phyloP scores from a whole-genome alignment of 495 filamentous ascomycete species.

The Tetracladium setigerum region DNA sequence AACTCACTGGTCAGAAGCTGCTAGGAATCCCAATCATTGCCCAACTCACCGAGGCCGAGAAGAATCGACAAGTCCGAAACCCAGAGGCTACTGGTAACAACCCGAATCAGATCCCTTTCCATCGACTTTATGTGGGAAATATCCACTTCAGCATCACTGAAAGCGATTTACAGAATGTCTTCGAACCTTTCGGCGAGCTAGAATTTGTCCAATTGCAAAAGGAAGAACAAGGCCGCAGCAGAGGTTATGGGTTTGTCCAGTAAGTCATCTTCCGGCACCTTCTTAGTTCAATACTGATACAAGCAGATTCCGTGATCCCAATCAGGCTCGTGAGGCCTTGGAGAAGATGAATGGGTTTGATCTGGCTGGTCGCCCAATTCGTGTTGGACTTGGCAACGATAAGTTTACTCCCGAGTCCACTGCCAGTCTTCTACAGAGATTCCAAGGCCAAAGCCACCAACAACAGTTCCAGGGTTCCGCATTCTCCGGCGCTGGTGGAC shows the following conservation, averaged over 20 bases:
- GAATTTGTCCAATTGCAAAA: slow-evolving; percentile 97
- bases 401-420: slow-evolving; percentile 99
- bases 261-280: slow-evolving; percentile 42
- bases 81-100: slow-evolving; percentile 58
- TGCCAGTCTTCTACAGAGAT: slow-evolving; percentile 81
- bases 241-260: slow-evolving; percentile 99
- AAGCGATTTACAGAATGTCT: slow-evolving; percentile 89
- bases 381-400: slow-evolving; percentile 99
- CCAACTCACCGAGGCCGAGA: slow-evolving; percentile 97
- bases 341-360: slow-evolving; percentile 99
- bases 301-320: slow-evolving; percentile 80
- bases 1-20: slow-evolving; percentile 98
- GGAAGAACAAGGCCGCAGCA: slow-evolving; percentile 82
- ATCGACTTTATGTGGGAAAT: slow-evolving; percentile 98
- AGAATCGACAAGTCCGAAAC: slow-evolving; percentile 93
- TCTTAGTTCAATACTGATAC: not conserved
- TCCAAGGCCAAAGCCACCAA: slow-evolving; percentile 70
- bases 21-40: slow-evolving; percentile 98
- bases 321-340: slow-evolving; percentile 84
- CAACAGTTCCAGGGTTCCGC: slow-evolving; percentile 85
- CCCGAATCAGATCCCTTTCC: slow-evolving; percentile 81
- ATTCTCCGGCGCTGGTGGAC: slow-evolving; percentile 87
- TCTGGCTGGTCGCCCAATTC: slow-evolving; percentile 93
- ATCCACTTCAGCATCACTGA: slow-evolving; percentile 99
- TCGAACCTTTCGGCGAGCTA: slow-evolving; percentile 96